These are phyloP conservation scores for Favolaschia claudopus DNA, from an alignment of 768 basidiomycete species.

Conservation along the genomic window DNA sequence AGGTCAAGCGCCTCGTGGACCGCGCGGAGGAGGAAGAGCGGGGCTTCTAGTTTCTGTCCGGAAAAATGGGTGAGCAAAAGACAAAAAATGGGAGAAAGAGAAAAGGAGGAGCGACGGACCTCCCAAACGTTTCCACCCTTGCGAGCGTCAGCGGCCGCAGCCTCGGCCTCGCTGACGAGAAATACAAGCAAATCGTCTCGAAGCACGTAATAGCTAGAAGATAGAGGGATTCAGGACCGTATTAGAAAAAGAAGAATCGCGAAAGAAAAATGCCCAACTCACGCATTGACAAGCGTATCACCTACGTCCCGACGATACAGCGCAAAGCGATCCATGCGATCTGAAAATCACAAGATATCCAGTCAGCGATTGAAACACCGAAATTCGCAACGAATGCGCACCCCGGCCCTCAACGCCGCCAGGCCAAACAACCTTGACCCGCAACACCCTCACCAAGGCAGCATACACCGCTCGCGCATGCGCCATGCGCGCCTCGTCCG, in stretches of 20 bases:
- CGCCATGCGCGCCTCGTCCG: slow-evolving; percentile 31
- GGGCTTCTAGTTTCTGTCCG: slow-evolving; percentile 82
- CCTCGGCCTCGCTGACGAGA: slow-evolving; percentile 67
- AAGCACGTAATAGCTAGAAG: slow-evolving; percentile 79
- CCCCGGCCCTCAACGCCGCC: slow-evolving; percentile 75
- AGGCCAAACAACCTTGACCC: slow-evolving; percentile 82
- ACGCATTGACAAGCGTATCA: slow-evolving; percentile 91
- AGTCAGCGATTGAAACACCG: neutral
- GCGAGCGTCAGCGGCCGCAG: too few species aligned
- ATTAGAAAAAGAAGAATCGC: neutral
- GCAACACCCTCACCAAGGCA: slow-evolving; percentile 75
- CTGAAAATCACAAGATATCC: neutral
- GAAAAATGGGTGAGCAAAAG: neutral
- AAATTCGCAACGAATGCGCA: slow-evolving; percentile 25
- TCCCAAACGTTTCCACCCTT: slow-evolving; percentile 72
- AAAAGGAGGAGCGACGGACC: slow-evolving; percentile 47
- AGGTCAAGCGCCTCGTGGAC: slow-evolving; percentile 85
- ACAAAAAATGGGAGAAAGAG: neutral
- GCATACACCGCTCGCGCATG: slow-evolving; percentile 63
- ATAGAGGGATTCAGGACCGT: neutral
- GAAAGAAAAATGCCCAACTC: slow-evolving; percentile 35
- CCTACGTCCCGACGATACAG: slow-evolving; percentile 83
- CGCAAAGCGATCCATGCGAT: slow-evolving; percentile 3
- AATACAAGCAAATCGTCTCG: slow-evolving; percentile 83
- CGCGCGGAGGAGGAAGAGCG: slow-evolving; percentile 84